Percentiles rank a stretch among this genome's conserved stretches.
Evolutionary conservation across 352 stramenopile genomes (phyloP).

Genomic region (Phytopythium montanum): DNA sequence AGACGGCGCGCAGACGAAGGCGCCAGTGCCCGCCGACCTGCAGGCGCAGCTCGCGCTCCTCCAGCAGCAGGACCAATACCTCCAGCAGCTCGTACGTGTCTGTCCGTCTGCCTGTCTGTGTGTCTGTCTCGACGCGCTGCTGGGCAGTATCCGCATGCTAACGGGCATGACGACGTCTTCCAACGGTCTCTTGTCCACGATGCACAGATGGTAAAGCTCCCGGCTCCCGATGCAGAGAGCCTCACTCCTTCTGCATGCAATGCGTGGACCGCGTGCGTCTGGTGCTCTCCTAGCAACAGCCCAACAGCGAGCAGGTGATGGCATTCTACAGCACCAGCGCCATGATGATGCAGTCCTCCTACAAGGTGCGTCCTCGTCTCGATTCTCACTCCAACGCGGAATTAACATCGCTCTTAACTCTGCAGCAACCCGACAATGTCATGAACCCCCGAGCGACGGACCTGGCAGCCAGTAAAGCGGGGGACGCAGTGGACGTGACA

Average conservation of each 20-base stretch:
- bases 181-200: not conserved
- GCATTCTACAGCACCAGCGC: constrained; percentile 75
- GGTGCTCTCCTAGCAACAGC: constrained; percentile 29
- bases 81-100: constrained; percentile 43
- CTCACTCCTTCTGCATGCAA: not conserved
- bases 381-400: not conserved
- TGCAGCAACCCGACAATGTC: not conserved
- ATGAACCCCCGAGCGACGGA: not conserved
- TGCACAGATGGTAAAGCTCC: constrained; percentile 28
- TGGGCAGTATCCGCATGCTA: no score
- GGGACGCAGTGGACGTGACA: not conserved
- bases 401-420: not conserved
- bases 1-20: constrained; percentile 4
- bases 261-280: not conserved
- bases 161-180: not conserved
- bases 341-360: constrained; percentile 80
- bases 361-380: constrained; percentile 47
- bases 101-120: not conserved
- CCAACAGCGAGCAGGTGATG: constrained; percentile 79
- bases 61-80: constrained; percentile 58
- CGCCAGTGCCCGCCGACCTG: constrained; percentile 28
- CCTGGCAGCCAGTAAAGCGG: no score
- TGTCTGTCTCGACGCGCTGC: not conserved
- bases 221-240: not conserved
- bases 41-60: constrained; percentile 52